A percentile compares a stretch with the other conserved stretches of the same genome.
Conservation (phyloP, 495 filamentous ascomycete species). For the Trichoderma erinaceum region DNA sequence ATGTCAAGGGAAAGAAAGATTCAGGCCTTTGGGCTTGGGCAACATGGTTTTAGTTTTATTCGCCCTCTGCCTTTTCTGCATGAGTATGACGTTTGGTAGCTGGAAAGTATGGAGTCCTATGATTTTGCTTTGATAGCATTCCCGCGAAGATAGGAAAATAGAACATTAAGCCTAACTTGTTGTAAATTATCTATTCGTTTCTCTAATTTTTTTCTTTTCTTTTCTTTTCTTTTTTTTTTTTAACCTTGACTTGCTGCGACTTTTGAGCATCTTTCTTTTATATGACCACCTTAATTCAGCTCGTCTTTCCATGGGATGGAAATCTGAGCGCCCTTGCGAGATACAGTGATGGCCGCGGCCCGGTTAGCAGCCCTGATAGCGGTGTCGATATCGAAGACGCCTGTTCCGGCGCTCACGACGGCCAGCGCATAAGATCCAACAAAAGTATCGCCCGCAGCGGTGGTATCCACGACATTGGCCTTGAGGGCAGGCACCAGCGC, state of each 20-base stretch:
- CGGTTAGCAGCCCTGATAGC: conserved; percentile 63
- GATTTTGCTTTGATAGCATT: neutral
- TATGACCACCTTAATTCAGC: conserved; percentile 32
- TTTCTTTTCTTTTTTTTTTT: neutral
- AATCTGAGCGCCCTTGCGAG: conserved; percentile 72
- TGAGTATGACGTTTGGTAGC: neutral
- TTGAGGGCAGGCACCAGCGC: conserved; percentile 50
- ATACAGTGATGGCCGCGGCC: conserved; percentile 71
- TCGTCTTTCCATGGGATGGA: conserved; percentile 88
- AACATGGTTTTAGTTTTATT: conserved; percentile 10
- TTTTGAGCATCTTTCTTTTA: neutral
- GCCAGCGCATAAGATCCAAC: conserved; percentile 79
- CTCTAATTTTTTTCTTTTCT: neutral
- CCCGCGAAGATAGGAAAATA: neutral
- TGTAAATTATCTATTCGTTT: neutral
- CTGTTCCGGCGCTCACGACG: conserved; percentile 42
- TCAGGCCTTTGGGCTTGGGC: conserved; percentile 13
- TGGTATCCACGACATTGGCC: conserved; percentile 81
- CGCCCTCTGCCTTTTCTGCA: neutral
- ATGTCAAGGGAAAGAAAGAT: neutral
- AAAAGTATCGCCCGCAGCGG: conserved; percentile 91
- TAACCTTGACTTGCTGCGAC: neutral
- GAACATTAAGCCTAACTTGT: neutral
- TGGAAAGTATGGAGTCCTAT: neutral
- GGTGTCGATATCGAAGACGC: conserved; percentile 45